Percentiles rank a stretch among this genome's conserved stretches.
phyloP scores from a whole-genome alignment of 805 yeast genomes.

The Saturnispora sanitii region DNA sequence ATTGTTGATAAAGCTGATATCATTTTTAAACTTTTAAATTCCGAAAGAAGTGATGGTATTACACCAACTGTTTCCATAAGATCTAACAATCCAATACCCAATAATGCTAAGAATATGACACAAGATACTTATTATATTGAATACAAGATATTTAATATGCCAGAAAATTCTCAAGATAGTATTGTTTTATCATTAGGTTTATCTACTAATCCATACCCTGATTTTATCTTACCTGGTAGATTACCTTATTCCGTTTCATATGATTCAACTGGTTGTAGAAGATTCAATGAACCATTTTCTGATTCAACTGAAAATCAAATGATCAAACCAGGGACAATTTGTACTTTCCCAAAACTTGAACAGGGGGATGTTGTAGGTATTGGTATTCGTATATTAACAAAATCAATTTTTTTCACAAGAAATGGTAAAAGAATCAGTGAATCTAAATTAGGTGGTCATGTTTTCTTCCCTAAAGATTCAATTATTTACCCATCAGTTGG shows the following conservation, averaged over 20 bases:
- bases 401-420: slow-evolving; percentile 86
- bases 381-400: slow-evolving; percentile 74
- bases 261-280: slow-evolving; percentile 73
- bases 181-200: slow-evolving; percentile 67
- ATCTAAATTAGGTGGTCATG: slow-evolving; percentile 70
- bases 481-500: slow-evolving; percentile 85
- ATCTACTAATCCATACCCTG: slow-evolving; percentile 83
- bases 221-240: slow-evolving; percentile 87
- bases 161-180: slow-evolving; percentile 22
- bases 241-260: slow-evolving; percentile 80
- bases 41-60: slow-evolving; percentile 24
- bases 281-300: slow-evolving; percentile 68
- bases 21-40: slow-evolving; percentile 29
- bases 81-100: slow-evolving; percentile 78
- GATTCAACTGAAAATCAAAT: not conserved
- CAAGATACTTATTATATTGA: slow-evolving; percentile 89
- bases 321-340: not conserved
- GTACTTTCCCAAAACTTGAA: slow-evolving; percentile 47
- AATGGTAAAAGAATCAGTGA: slow-evolving; percentile 87
- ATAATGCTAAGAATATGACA: slow-evolving; percentile 27
- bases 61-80: slow-evolving; percentile 38
- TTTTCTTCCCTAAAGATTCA: slow-evolving; percentile 59
- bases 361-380: slow-evolving; percentile 92
- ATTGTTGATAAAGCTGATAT: slow-evolving; percentile 54
- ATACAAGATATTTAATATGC: slow-evolving; percentile 66